These are phyloP conservation scores for Ophiostoma piceae DNA, from an alignment of 2,329 filamentous ascomycete genomes.

Conservation along the genomic window DNA sequence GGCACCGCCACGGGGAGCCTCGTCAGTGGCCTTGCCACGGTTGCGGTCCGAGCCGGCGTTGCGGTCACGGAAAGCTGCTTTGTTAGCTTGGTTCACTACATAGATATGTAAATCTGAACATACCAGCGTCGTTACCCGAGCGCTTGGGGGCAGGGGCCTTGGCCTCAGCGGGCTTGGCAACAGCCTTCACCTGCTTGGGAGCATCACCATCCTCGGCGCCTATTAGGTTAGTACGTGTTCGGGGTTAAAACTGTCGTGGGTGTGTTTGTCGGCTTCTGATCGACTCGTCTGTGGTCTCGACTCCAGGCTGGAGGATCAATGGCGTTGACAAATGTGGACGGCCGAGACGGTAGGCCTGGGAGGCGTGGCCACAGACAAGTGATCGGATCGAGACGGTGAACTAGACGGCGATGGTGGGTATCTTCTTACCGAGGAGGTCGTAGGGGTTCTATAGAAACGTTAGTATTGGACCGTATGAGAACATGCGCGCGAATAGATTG, in stretches of 20 bases:
- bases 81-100: slow-evolving; percentile 18
- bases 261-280: too few relatives aligned
- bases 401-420: background rate
- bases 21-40: slow-evolving; percentile 72
- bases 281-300: too few relatives aligned
- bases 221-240: slow-evolving; percentile 29
- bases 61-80: slow-evolving; percentile 80
- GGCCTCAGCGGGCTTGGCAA: slow-evolving; percentile 66
- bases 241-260: background rate
- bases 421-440: slow-evolving; percentile 84
- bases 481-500: background rate
- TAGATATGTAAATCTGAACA: slow-evolving; percentile 33
- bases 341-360: too few relatives aligned
- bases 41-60: slow-evolving; percentile 76
- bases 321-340: too few relatives aligned
- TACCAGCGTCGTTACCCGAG: slow-evolving; percentile 82
- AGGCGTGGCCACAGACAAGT: background rate
- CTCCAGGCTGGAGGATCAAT: too few relatives aligned
- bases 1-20: slow-evolving; percentile 51
- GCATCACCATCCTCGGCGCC: slow-evolving; percentile 62
- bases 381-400: background rate
- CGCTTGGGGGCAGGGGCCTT: slow-evolving; percentile 55
- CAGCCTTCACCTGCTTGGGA: slow-evolving; percentile 80
- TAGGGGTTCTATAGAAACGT: slow-evolving; percentile 70
- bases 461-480: background rate